Evolutionary conservation across 75 land plant species (phyloP).

Genomic region (Cupressus sempervirens): DNA sequence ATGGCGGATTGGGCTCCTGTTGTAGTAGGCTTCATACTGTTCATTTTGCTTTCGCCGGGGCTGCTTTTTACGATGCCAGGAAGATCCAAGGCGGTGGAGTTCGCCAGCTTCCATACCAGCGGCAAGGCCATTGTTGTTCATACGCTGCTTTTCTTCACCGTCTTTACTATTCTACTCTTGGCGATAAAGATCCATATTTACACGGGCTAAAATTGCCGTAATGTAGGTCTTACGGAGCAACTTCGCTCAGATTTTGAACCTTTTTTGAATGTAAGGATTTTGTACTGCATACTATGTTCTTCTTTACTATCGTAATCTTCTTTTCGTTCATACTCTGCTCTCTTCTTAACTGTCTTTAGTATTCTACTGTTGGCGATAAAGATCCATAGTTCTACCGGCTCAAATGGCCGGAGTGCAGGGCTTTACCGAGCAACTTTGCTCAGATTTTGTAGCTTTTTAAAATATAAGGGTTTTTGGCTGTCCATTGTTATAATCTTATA

Average conservation of each 20-base stretch:
- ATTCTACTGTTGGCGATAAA: too few relatives aligned
- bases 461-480: too few relatives aligned
- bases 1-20: conserved; percentile 67
- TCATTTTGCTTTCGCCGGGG: conserved; percentile 68
- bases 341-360: too few relatives aligned
- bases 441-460: neutral
- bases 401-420: too few relatives aligned
- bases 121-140: conserved; percentile 45
- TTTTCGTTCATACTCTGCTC: too few relatives aligned
- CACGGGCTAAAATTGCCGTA: conserved; percentile 9
- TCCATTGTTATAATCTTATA: too few relatives aligned
- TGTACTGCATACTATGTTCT: neutral
- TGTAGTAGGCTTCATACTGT: conserved; percentile 52
- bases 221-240: neutral
- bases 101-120: conserved; percentile 52
- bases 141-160: conserved; percentile 37
- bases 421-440: neutral
- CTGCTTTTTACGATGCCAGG: conserved; percentile 52
- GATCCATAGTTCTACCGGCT: too few relatives aligned
- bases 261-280: too few relatives aligned
- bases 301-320: too few relatives aligned
- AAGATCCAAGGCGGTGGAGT: conserved; percentile 32
- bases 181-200: conserved; percentile 55
- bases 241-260: neutral
- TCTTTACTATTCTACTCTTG: conserved; percentile 51